A percentile compares a stretch with the other conserved stretches of the same genome.
phyloP scores from a whole-genome alignment of 2,329 filamentous ascomycete genomes.

The Colletotrichum aenigma region DNA sequence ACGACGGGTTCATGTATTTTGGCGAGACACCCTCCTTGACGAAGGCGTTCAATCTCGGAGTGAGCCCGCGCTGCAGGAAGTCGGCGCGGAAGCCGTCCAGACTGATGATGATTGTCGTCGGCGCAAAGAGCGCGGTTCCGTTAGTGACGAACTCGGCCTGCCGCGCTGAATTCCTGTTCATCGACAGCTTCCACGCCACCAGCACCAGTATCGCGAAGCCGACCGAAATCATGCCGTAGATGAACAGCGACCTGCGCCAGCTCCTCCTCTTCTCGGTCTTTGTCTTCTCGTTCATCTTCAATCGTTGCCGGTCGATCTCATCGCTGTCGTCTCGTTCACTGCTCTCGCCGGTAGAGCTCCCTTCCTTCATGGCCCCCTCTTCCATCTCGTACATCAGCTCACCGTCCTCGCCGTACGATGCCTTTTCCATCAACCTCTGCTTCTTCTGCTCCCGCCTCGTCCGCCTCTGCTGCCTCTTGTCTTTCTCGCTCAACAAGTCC shows the following conservation, averaged over 20 bases:
- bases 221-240: constrained; percentile 55
- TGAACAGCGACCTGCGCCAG: constrained; percentile 59
- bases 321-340: constrained; percentile 66
- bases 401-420: constrained; percentile 69
- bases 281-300: constrained; percentile 52
- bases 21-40: constrained; percentile 86
- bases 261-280: constrained; percentile 54
- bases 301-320: constrained; percentile 57
- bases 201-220: constrained; percentile 62
- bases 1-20: constrained; percentile 90
- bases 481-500: constrained; percentile 54
- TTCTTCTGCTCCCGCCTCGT: constrained; percentile 57
- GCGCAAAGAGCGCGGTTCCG: constrained; percentile 86
- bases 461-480: constrained; percentile 53
- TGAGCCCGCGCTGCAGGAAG: constrained; percentile 83
- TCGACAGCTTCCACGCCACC: constrained; percentile 63
- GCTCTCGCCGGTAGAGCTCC: constrained; percentile 66
- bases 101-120: constrained; percentile 92
- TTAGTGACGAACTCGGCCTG: constrained; percentile 64
- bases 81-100: constrained; percentile 96
- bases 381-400: constrained; percentile 92
- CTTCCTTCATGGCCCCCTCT: constrained; percentile 73
- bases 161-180: constrained; percentile 41
- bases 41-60: constrained; percentile 80
- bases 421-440: constrained; percentile 56